Percentiles rank a stretch among this genome's conserved stretches.
Evolutionary conservation across 345 rosid species (phyloP).

Genomic region (Boechera divaricarpa): DNA sequence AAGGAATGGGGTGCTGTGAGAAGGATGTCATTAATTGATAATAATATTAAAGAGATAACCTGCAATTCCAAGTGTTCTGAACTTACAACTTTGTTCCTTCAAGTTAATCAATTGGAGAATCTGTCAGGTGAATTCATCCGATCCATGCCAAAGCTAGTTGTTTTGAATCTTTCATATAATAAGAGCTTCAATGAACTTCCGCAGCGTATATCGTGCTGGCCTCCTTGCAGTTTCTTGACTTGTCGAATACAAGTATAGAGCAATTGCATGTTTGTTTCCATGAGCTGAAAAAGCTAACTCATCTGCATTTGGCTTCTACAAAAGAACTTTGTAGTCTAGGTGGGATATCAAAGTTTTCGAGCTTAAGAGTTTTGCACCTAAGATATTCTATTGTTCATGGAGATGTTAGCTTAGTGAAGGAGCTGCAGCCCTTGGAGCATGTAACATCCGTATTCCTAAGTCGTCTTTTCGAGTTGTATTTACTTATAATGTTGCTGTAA

Average conservation of each 20-base stretch:
- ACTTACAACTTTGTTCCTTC: constrained; percentile 44
- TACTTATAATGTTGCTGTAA: too few relatives aligned
- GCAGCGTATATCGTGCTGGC: constrained; percentile 22
- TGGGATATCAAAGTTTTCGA: constrained; percentile 11
- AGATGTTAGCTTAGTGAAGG: not conserved
- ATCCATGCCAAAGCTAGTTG: constrained; percentile 43
- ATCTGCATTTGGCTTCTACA: not conserved
- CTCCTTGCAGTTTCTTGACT: constrained; percentile 38
- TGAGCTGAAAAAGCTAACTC: constrained; percentile 7
- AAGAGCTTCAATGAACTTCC: not conserved
- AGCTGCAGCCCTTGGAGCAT: not conserved
- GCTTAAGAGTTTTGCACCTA: not conserved
- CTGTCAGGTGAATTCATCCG: constrained; percentile 33
- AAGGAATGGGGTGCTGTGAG: constrained; percentile 4
- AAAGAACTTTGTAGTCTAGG: rapidly evolving
- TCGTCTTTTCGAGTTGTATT: too few relatives aligned
- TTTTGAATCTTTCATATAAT: constrained; percentile 45
- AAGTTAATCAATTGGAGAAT: constrained; percentile 12
- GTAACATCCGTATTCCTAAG: too few relatives aligned
- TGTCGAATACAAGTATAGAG: not conserved
- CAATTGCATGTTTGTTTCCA: constrained; percentile 23
- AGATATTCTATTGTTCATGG: not conserved
- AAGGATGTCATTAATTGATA: constrained; percentile 42
- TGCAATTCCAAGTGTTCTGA: constrained; percentile 30
- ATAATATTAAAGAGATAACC: constrained; percentile 20